Conservation (phyloP, 2,329 filamentous ascomycete species). For the Ciborinia camelliae region DNA sequence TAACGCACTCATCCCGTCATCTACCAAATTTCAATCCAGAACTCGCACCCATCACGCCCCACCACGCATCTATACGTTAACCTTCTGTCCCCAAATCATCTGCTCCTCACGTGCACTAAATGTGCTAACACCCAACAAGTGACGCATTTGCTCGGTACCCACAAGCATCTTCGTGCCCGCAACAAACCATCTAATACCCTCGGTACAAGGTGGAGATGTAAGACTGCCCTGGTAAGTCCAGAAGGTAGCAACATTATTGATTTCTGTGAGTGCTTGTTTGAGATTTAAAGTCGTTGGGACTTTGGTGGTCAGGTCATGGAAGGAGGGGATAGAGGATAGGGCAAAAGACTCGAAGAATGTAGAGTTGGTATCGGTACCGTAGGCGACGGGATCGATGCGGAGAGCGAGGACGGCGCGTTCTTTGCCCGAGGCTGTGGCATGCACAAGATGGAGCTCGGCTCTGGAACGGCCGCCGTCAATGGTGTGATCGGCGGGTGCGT, state of each 20-base stretch:
- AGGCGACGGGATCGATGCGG: constrained; percentile 42
- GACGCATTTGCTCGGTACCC: constrained; percentile 40
- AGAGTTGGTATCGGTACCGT: not conserved
- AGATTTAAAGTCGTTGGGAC: not conserved
- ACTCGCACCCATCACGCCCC: not conserved
- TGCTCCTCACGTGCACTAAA: constrained; percentile 5
- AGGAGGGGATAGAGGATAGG: not conserved
- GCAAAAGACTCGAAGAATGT: not conserved
- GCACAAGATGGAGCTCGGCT: constrained; percentile 50
- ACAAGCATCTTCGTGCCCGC: constrained; percentile 43
- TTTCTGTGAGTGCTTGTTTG: constrained; percentile 38
- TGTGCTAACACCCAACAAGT: not conserved
- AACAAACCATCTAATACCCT: constrained; percentile 47
- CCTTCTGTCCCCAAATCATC: constrained; percentile 1
- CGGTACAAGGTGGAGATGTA: constrained; percentile 47
- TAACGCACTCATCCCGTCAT: not conserved
- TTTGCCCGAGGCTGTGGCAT: constrained; percentile 43
- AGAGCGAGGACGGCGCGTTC: constrained; percentile 47
- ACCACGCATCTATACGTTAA: not conserved
- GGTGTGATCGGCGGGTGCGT: constrained; percentile 49
- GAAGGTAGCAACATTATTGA: constrained; percentile 43
- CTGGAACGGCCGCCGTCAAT: constrained; percentile 43
- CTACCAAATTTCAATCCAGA: not conserved
- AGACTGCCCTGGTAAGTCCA: constrained; percentile 49
- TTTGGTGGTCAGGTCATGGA: not conserved